Percentiles rank a stretch among this genome's conserved stretches.
These are phyloP conservation scores for Tothia fuscella DNA, from an alignment of 2,329 filamentous ascomycete genomes.

Conservation along the genomic window DNA sequence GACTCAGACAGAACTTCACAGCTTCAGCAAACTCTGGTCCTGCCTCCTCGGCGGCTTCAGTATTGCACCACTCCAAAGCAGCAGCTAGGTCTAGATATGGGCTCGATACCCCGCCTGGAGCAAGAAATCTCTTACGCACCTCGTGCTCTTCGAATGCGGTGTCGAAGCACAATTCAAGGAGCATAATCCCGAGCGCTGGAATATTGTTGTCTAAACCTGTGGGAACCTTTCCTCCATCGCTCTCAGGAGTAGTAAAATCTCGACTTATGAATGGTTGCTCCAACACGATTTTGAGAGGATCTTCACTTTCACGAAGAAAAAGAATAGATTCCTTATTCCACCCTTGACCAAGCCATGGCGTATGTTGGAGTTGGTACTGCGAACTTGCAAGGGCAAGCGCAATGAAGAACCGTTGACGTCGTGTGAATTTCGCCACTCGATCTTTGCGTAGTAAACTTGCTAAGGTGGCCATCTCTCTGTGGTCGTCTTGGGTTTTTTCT, in stretches of 20 bases:
- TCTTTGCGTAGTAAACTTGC: not conserved
- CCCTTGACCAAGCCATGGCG: slow-evolving; percentile 16
- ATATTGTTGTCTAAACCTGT: not conserved
- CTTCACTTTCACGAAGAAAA: slow-evolving; percentile 11
- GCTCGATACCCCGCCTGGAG: not conserved
- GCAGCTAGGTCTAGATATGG: slow-evolving; percentile 2
- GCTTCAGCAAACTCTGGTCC: not conserved
- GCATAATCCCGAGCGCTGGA: not conserved
- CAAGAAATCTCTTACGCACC: not conserved
- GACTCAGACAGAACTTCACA: not conserved
- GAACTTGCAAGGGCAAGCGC: slow-evolving; percentile 18
- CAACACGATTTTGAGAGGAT: slow-evolving; percentile 2
- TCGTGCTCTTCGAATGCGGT: not conserved
- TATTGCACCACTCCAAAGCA: slow-evolving; percentile 1
- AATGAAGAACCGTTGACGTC: slow-evolving; percentile 16
- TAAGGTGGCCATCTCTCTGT: not conserved
- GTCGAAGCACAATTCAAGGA: slow-evolving; percentile 1
- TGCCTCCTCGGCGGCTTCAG: not conserved
- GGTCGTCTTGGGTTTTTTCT: not conserved
- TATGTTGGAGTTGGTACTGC: slow-evolving; percentile 17
- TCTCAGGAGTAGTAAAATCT: not conserved
- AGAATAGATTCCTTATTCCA: slow-evolving; percentile 12
- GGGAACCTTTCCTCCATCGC: not conserved
- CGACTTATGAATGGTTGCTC: slow-evolving; percentile 12
- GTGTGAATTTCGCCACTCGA: not conserved